Evolutionary conservation across 2,329 filamentous ascomycete species (phyloP), one percentile per base, ranked within the genome.

Genomic region (Ustulina deusta): DNA sequence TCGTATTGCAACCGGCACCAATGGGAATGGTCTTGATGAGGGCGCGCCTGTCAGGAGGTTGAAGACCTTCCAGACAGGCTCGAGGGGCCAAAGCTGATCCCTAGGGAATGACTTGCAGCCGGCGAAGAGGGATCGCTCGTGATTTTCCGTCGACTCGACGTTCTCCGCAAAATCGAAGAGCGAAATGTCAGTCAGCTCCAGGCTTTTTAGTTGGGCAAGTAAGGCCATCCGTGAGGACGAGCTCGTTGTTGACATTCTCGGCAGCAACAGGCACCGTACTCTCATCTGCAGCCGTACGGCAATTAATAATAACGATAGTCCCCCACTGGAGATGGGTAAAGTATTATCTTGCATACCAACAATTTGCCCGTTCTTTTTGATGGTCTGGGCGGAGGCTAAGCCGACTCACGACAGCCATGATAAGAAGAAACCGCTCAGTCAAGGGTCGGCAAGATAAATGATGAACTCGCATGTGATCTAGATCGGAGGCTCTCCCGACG

Each of bases 1-100:
- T 73, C 1, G 69, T 49, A 42, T 79, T 80, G 65, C 79, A 81
- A 2, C 72, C 66, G 5, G 78, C 76, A 3, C 74, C 78, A 6
- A 79, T 69, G 0, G 79, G 80, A 1, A 77, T 67, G 0, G 78
- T 78, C 69, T 77, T 72, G 56, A 68, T 68, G 11, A 61, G 34
- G 13, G 74, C 73, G 13, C 77, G 25, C 76, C 77, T 4, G 72
- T 68, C 9, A 77, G 66, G 22, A 71, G 57, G 63, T 78, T 61
- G 44, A 78, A 68, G 32, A 70, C 61, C 59, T 75, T 75, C 78
- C 78, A 80, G n/a, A 73, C 66, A 11, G 69, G 11, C 22, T 70
- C 63, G 13, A 58, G 56, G 2, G 78, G 77, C 65, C 74, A 79
- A 1, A 73, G 54, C 7, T 62, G 25, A 20, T 79, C 78, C 3